These are phyloP conservation scores for Sarocladium oryzae DNA, from an alignment of 2,329 filamentous ascomycete genomes.

Conservation along the genomic window DNA sequence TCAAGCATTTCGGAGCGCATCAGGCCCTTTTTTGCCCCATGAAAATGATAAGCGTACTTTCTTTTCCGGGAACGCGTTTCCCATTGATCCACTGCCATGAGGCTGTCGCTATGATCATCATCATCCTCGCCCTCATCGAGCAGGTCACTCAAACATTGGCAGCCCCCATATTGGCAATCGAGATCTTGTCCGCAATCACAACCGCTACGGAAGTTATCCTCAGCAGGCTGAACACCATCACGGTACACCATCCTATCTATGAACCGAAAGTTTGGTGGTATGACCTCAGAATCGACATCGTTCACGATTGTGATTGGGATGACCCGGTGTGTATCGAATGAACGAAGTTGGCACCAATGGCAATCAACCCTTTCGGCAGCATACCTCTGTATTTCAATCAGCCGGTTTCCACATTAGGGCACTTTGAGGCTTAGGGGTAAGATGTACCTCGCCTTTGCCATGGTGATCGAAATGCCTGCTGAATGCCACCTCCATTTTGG, in stretches of 20 bases:
- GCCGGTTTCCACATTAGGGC: not conserved
- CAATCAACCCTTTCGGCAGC: constrained; percentile 38
- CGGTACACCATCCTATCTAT: constrained; percentile 56
- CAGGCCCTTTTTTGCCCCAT: constrained; percentile 44
- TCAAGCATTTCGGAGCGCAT: constrained; percentile 45
- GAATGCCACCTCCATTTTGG: not conserved
- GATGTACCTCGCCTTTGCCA: constrained; percentile 1
- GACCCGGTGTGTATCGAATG: constrained; percentile 40
- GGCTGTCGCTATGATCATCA: constrained; percentile 23
- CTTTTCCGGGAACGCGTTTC: constrained; percentile 15
- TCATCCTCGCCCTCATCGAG: constrained; percentile 44
- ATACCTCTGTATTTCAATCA: constrained; percentile 21
- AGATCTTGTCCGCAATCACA: constrained; percentile 60
- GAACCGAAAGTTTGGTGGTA: constrained; percentile 62
- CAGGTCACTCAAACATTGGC: constrained; percentile 62
- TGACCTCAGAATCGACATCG: constrained; percentile 45
- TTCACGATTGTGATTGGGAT: constrained; percentile 61
- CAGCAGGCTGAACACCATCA: constrained; percentile 52
- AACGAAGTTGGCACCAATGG: constrained; percentile 55
- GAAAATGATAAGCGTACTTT: constrained; percentile 58
- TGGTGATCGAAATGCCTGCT: constrained; percentile 4
- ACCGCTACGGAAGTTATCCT: constrained; percentile 58
- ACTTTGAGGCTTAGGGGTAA: not conserved
- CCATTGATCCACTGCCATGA: constrained; percentile 13
- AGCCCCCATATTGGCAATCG: constrained; percentile 61